These are phyloP conservation scores for Jaltomata sinuosa DNA, from an alignment of 257 asterid genomes.

Conservation along the genomic window DNA sequence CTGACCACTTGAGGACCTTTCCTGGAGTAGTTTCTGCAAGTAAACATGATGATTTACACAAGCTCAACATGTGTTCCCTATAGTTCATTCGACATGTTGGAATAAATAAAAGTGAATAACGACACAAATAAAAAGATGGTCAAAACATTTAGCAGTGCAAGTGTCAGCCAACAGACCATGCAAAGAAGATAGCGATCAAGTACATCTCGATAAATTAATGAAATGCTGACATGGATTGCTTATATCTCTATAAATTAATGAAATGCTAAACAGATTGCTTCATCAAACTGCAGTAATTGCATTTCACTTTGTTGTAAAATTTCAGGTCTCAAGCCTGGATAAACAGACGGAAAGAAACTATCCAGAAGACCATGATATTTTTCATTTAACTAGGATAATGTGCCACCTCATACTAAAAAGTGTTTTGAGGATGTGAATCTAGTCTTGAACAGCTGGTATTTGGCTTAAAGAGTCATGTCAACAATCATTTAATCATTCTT, in stretches of 20 bases:
- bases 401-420: neutral
- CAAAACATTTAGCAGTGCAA: neutral
- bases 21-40: conserved; percentile 40
- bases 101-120: neutral
- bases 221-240: neutral
- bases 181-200: neutral
- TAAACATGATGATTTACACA: neutral
- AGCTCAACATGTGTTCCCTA: neutral
- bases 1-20: conserved; percentile 54
- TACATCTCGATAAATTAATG: neutral
- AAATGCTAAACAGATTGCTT: neutral
- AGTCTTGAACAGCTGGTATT: neutral
- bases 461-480: neutral
- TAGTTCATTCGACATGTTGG: neutral
- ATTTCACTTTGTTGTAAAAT: neutral
- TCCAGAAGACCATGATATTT: neutral
- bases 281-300: neutral
- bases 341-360: neutral
- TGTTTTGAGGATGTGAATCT: neutral
- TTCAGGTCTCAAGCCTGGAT: neutral
- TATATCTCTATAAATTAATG: neutral
- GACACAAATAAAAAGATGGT: neutral
- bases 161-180: neutral
- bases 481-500: neutral
- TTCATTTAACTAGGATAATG: neutral